phyloP scores from a whole-genome alignment of 2,329 filamentous ascomycete genomes.

The Ramularia collo-cygni region DNA sequence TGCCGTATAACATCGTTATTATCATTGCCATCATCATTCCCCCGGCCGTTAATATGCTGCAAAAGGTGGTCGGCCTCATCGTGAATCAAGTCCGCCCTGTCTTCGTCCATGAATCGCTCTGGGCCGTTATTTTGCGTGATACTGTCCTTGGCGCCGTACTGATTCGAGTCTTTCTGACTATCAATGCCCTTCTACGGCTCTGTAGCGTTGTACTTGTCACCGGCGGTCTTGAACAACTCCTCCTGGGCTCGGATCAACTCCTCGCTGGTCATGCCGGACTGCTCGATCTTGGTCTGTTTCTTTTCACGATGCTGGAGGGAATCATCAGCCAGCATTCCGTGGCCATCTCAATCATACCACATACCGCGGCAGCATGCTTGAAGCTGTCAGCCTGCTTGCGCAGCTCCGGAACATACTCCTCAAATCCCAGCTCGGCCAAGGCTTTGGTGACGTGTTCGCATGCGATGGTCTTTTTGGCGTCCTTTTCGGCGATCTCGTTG shows the following conservation, averaged over 20 bases:
- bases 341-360: slow-evolving; percentile 22
- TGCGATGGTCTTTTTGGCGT: slow-evolving; percentile 98
- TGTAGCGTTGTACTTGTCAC: slow-evolving; percentile 56
- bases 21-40: no score
- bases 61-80: no score
- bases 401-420: slow-evolving; percentile 84
- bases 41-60: no score
- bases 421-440: slow-evolving; percentile 83
- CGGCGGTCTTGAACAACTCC: slow-evolving; percentile 80
- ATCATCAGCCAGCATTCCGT: no score
- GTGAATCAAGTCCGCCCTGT: no score
- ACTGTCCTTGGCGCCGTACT: no score
- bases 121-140: no score
- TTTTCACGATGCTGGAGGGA: slow-evolving; percentile 78
- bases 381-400: slow-evolving; percentile 82
- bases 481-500: slow-evolving; percentile 97
- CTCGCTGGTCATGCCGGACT: slow-evolving; percentile 85
- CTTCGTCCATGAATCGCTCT: no score
- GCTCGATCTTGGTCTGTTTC: slow-evolving; percentile 94
- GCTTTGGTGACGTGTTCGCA: slow-evolving; percentile 97
- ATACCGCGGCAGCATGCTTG: slow-evolving; percentile 85
- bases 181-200: not conserved
- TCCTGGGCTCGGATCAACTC: slow-evolving; percentile 83
- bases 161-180: no score
- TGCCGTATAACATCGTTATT: no score